Conservation (phyloP, 129 eudicot species). For the Flaveria robusta region DNA sequence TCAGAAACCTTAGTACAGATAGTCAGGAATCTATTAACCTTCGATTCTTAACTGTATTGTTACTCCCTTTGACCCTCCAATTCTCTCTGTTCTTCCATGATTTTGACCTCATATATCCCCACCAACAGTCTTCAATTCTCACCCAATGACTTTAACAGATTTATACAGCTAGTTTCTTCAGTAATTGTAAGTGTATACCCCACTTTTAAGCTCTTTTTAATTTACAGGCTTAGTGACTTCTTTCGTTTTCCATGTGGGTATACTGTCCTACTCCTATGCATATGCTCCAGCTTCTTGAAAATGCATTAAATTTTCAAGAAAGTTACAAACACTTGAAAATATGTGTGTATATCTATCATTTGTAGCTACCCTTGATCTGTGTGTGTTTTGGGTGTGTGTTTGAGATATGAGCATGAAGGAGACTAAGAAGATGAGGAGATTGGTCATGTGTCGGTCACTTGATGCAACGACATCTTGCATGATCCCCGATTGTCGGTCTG, state of each 20-base stretch:
- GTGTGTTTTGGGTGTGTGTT: slow-evolving; percentile 15
- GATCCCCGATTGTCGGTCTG: slow-evolving; percentile 45
- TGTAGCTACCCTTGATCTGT: background rate
- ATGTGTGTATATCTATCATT: background rate
- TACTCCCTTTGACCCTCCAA: slow-evolving; percentile 26
- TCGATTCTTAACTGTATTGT: slow-evolving; percentile 14
- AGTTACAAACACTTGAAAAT: background rate
- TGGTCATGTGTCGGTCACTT: slow-evolving; percentile 63
- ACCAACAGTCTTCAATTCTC: slow-evolving; percentile 29
- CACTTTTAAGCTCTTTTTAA: background rate
- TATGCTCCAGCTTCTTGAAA: slow-evolving; percentile 17
- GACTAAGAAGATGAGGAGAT: slow-evolving; percentile 57
- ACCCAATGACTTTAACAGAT: slow-evolving; percentile 26
- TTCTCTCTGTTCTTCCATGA: background rate
- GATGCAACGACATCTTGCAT: slow-evolving; percentile 61
- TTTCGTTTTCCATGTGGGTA: slow-evolving; percentile 35
- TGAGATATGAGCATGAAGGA: slow-evolving; percentile 41
- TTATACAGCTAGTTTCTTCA: background rate
- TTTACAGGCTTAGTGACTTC: slow-evolving; percentile 15
- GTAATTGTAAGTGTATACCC: background rate
- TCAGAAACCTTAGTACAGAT: slow-evolving; percentile 16
- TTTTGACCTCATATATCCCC: slow-evolving; percentile 11
- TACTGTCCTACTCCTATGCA: slow-evolving; percentile 25
- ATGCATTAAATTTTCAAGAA: slow-evolving; percentile 29
- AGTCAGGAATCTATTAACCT: slow-evolving; percentile 29